Evolutionary conservation across 2,329 filamentous ascomycete species (phyloP), one percentile per base, ranked within the genome.

Genomic region (Botrytis squamosa): DNA sequence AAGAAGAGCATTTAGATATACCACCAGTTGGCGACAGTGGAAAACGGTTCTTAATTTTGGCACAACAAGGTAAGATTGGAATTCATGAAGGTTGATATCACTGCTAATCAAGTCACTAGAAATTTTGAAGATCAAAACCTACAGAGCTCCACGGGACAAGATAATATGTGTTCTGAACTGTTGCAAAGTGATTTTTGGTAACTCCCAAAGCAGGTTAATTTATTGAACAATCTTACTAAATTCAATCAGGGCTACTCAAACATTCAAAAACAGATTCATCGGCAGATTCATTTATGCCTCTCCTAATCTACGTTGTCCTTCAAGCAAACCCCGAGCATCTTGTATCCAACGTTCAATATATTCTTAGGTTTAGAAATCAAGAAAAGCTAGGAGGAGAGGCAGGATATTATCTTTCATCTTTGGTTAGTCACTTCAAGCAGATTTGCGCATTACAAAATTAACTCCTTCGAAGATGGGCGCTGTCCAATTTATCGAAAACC

Each of bases 131-230:
- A 98, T 99, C 80, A 97, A 95, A 80, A 96, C 93, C 14, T 99
- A 99, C 81, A 90, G 97, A 77, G 96, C 96, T n/a, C 96, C 96
- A 6, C 87, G 96, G 78, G 96, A 99, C 85, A 99, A 99, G 83
- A 96, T 99, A 72, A 98, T 99, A 68, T 99, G 96, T 82, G 94
- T 98, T 64, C 85, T 99, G 73, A 99, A 99, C 83, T 98, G 95
- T 84, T 99, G 96, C 88, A 99, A 99, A 84, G 97, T 99, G 76
- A 98, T 99, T 76, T 98, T 99, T 83, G 96, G 93, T 94, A 83
- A 78, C 20, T 25, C 20, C 40, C 8, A 7, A 55, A 20, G 49
- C 6, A 25, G 87, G 20, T n/a, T 7, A 20, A 33, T 60, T 44
- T 3, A 25, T 22, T 25, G 18, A 42, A 29, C 38, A 79, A 33